Evolutionary conservation across 805 yeast species (phyloP), one percentile per base, ranked within the genome.

Genomic region (Starmerella bombi): DNA sequence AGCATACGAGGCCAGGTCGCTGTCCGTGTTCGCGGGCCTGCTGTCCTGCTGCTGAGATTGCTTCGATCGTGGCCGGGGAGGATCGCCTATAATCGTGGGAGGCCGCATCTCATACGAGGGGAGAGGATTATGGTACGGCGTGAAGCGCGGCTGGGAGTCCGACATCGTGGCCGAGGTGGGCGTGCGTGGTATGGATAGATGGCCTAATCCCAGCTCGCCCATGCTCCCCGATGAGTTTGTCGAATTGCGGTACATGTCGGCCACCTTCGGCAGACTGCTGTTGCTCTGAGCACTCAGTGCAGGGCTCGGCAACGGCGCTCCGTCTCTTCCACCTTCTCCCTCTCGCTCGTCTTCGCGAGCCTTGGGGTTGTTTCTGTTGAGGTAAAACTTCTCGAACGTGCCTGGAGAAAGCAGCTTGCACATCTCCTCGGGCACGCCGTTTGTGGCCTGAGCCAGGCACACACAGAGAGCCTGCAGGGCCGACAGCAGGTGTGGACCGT

Each of bases 401-500:
- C 27, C 12, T 7, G 27, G 27, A 12, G 27, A 7, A 7, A 16
- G 19, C 15, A 28, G n/a, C 27, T 28, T 38, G 31, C 34, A 32
- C 40, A 34, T 45, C 28, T 27, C 34, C 34, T 34, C 34, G 15
- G 35, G 38, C 23, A 34, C 25, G 27, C 44, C 49, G n/a, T 43
- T 38, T 4, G 50, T 10, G 14, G 44, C 34, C 41, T 38, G 42
- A 4, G 43, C 46, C 8, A 46, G 38, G 32, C 45, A 38, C 32
- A 46, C 46, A 20, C 40, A 42, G 18, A 45, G 41, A 6, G 49
- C 43, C 34, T 46, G 50, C 33, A 46, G 25, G 6, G 50, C 49
- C 5, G 50, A 37, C n/a, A 46, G 37, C 32, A 46, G 33, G 25
- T 31, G 17, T 6, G 50, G 49, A 5, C 50, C 50, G 27, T 46